Conservation (phyloP, 257 asterid genomes). For the Solanum virginianum region DNA sequence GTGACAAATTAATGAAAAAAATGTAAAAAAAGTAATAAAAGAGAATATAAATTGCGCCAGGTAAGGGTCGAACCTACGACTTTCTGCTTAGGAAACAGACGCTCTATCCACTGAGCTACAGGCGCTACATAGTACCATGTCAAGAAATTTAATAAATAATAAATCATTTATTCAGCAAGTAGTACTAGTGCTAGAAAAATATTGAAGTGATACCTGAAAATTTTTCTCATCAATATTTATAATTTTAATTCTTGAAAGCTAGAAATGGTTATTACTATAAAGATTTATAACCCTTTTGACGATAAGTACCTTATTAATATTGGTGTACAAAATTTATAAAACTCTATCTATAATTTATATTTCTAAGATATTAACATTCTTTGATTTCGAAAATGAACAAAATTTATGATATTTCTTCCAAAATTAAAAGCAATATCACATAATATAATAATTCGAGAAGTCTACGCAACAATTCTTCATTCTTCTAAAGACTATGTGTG, state of each 20-base stretch:
- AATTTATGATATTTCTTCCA: slow-evolving; percentile 31
- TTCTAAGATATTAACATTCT: background rate
- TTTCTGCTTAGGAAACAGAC: slow-evolving; percentile 99
- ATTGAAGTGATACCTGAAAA: background rate
- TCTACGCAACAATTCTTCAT: slow-evolving; percentile 59
- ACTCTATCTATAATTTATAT: background rate
- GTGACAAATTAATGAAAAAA: too few relatives aligned
- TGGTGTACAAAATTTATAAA: background rate
- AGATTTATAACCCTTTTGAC: background rate
- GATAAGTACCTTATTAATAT: background rate
- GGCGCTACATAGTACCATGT: slow-evolving; percentile 24
- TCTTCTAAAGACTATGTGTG: slow-evolving; percentile 55
- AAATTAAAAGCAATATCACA: slow-evolving; percentile 6
- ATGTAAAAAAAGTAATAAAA: too few relatives aligned
- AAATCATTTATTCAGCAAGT: background rate
- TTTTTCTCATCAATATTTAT: background rate
- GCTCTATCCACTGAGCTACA: slow-evolving; percentile 99
- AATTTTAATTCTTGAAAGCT: background rate
- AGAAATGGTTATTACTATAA: background rate
- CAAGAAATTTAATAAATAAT: too few relatives aligned
- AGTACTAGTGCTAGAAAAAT: background rate
- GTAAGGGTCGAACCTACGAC: slow-evolving; percentile 98
- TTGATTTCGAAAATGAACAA: slow-evolving; percentile 12
- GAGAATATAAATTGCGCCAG: slow-evolving; percentile 48
- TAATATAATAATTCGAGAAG: slow-evolving; percentile 22